Evolutionary conservation across 2,329 filamentous ascomycete genomes (phyloP), one percentile per base, ranked within the genome.

Genomic region (Zasmidium angulare): DNA sequence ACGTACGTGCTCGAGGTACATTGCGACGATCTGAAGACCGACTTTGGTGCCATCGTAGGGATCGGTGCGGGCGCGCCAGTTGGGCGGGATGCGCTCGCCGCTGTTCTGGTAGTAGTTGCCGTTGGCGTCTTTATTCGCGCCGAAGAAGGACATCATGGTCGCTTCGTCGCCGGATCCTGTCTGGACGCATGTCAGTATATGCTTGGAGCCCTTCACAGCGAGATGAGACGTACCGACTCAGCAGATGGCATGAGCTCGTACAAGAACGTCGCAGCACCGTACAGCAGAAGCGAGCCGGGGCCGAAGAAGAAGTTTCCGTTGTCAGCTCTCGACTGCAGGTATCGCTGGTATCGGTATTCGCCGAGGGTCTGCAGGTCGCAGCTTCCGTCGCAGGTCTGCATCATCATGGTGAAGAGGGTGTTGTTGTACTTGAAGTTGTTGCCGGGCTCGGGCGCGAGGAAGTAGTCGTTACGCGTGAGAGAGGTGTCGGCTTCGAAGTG

Each of bases 171-270:
- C n/a, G n/a, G n/a, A n/a, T n/a, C n/a, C n/a, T n/a, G n/a, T n/a
- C n/a, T n/a, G n/a, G n/a, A n/a, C n/a, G n/a, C n/a, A n/a, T n/a
- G n/a, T n/a, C n/a, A n/a, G n/a, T n/a, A n/a, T n/a, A n/a, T n/a
- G n/a, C n/a, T n/a, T n/a, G n/a, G n/a, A n/a, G n/a, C n/a, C n/a
- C n/a, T n/a, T n/a, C n/a, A n/a, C n/a, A n/a, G n/a, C n/a, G n/a
- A n/a, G n/a, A n/a, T n/a, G n/a, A n/a, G n/a, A n/a, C n/a, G n/a
- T n/a, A n/a, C n/a, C n/a, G n/a, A n/a, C n/a, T n/a, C n/a, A n/a
- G n/a, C n/a, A n/a, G n/a, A n/a, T n/a, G n/a, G n/a, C n/a, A n/a
- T 77, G 17, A 79, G 69, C 56, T 77, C 73, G 68, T 79, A 80
- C 12, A 79, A 58, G 71, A 80, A 79, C 26, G 74, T 75, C 1